Evolutionary conservation across 805 yeast genomes (phyloP), one percentile per base, ranked within the genome.

Genomic region (Candida taoyuanica): DNA sequence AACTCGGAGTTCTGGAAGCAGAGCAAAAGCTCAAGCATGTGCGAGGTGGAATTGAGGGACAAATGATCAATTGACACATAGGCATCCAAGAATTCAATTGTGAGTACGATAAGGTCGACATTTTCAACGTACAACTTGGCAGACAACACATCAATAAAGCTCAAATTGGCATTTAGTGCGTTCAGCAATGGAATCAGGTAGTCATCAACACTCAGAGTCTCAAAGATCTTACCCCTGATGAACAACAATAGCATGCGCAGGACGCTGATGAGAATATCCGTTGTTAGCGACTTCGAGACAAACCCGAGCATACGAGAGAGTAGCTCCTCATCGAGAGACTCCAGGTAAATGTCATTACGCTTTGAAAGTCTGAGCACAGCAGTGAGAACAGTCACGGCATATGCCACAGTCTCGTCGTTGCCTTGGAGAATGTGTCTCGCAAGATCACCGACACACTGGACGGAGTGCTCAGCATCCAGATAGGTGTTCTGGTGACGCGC

Each of bases 321-420:
- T 34, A 74, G 54, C 1, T 55, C 44, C 31, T 62, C 65, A 48
- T 71, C 74, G 46, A 72, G 61, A 11, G 65, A 48, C 8, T 49
- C 39, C 17, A 56, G 41, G 42, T 66, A 61, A 6, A 56, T 62
- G 20, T 65, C 59, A 15, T 62, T 57, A 16, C 55, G 54, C 5
- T 76, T 73, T 6, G 71, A 67, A 17, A 63, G 58, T 30, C 74
- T 79, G 31, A 76, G 56, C 19, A 74, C 60, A 45, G 69, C 74
- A 23, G 80, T 73, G 21, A 79, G 56, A 4, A 76, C 76, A 2
- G 72, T 71, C 8, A 78, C 70, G 3, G 75, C 65, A 6, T 35
- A 26, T 14, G 72, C 71, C 7, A 76, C 68, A 4, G 74, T 63
- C 11, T 27, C 37, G 12, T 24, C 23, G 28, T 41, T 36, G 11